Evolutionary conservation across 225 moss, liverwort and hornwort species (phyloP).

Genomic region (Neckera pumila): DNA sequence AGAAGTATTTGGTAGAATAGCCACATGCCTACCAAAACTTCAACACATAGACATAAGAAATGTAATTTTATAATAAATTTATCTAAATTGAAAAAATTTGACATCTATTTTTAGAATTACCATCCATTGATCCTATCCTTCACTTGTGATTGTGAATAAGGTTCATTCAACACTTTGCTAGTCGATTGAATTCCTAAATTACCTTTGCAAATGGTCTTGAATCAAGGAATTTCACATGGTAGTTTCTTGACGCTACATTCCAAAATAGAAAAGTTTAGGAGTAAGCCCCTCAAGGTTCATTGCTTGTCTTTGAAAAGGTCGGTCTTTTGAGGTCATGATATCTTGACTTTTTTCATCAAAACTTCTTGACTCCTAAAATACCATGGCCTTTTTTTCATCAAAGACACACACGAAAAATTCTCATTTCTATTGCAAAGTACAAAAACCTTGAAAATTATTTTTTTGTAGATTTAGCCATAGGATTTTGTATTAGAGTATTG

Average conservation of each 20-base stretch:
- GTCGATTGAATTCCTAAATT: not conserved
- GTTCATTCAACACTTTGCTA: not conserved
- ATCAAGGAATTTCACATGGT: not conserved
- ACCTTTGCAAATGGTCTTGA: not conserved
- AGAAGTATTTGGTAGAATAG: not conserved
- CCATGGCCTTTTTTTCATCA: not conserved
- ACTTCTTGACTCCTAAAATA: not conserved
- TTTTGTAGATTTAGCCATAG: accelerated
- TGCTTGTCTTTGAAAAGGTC: accelerated
- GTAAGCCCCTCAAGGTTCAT: not conserved
- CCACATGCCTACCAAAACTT: not conserved
- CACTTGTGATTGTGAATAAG: not conserved
- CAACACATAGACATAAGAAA: not conserved
- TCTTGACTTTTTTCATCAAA: not conserved
- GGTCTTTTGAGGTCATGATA: accelerated
- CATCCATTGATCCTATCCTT: not conserved
- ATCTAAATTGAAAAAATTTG: not conserved
- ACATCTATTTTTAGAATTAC: not conserved
- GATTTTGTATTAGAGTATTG: not conserved
- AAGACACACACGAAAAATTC: not conserved
- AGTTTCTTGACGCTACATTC: not conserved
- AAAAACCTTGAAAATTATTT: not conserved
- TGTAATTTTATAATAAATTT: not conserved
- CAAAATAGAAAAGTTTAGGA: not conserved
- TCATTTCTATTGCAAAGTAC: not conserved